Conservation (phyloP, 768 basidiomycete genomes). For the Mrakia blollopis region DNA sequence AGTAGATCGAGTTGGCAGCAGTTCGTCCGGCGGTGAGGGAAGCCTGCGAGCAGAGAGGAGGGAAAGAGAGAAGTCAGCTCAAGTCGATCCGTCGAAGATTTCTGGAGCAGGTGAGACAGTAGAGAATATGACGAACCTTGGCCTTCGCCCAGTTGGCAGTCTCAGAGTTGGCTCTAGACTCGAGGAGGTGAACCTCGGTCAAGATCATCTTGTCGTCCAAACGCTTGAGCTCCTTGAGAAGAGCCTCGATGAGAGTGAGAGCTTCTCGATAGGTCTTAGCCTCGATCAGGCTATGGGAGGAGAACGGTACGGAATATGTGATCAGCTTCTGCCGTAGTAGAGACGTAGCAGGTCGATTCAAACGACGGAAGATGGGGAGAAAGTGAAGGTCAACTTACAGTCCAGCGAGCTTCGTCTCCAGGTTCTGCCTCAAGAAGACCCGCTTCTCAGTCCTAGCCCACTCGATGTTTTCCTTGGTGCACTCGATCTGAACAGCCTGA, state of each 20-base stretch:
- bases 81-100: neutral
- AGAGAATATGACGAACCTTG: slow-evolving; percentile 63
- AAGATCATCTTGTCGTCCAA: slow-evolving; percentile 97
- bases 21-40: slow-evolving; percentile 85
- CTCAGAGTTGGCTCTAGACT: slow-evolving; percentile 84
- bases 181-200: slow-evolving; percentile 91
- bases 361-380: neutral
- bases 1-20: slow-evolving; percentile 93
- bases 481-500: slow-evolving; percentile 68
- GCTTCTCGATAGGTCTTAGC: slow-evolving; percentile 70
- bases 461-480: slow-evolving; percentile 81
- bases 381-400: slow-evolving; percentile 46
- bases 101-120: neutral
- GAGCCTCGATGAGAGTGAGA: slow-evolving; percentile 69
- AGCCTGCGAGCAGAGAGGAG: slow-evolving; percentile 51
- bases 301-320: neutral
- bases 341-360: neutral
- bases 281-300: slow-evolving; percentile 49
- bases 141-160: slow-evolving; percentile 83
- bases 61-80: neutral
- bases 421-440: slow-evolving; percentile 88
- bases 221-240: slow-evolving; percentile 86
- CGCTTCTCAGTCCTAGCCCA: slow-evolving; percentile 91
- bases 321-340: neutral
- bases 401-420: slow-evolving; percentile 79